Base-by-base conservation (phyloP, 2,329 filamentous ascomycete species). In the Sporothrix sp. region DNA sequence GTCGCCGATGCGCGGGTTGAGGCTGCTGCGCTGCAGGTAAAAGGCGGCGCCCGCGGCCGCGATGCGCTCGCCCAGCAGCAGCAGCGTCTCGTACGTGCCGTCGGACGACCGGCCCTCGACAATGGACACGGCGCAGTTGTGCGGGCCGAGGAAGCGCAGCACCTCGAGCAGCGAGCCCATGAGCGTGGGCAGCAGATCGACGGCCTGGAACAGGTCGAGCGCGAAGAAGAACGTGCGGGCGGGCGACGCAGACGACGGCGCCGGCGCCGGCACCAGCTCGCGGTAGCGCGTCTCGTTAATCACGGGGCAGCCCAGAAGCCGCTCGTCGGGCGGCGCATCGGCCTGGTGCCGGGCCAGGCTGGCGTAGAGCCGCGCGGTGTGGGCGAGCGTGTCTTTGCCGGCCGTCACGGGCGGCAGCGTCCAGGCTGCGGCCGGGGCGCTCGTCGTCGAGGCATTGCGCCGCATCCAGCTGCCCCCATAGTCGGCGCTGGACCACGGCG, bases 381-480 rank as follows among this genome's bases (percentile, higher is more conserved):
- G 21, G 18, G 13, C 13, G 18, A 33, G 28, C 3, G 16, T 23
- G 8, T 21, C 9, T 10, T 46, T 46, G 20, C 43, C 43, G 7
- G 30, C 18, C 2, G 32, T 2, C 14, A 4, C n/a, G 9, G 21
- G 21, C 2, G 30, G 30, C n/a, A 46, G 14, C 1, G 13, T 7
- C 43, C 43, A 46, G 6, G 10, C 13, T 9, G 43, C 32, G 9
- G 43, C 20, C 13, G 42, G 28, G 11, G n/a, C n/a, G n/a, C n/a
- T n/a, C n/a, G 42, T 20, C 2, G 21, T 30, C 16, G n/a, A 28
- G 6, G n/a, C 18, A 20, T 18, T 28, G n/a, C n/a, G 40, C 43
- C 10, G 36, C 33, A 28, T 46, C 43, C 43, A 46, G 32, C 20
- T 46, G 43, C 43, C 30, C 20, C 43, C 43, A 21, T 46, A 46